Evolutionary conservation across 371 early-diverging fungal species (phyloP), one percentile per base, ranked within the genome.

Genomic region (Mucor racemosus): DNA sequence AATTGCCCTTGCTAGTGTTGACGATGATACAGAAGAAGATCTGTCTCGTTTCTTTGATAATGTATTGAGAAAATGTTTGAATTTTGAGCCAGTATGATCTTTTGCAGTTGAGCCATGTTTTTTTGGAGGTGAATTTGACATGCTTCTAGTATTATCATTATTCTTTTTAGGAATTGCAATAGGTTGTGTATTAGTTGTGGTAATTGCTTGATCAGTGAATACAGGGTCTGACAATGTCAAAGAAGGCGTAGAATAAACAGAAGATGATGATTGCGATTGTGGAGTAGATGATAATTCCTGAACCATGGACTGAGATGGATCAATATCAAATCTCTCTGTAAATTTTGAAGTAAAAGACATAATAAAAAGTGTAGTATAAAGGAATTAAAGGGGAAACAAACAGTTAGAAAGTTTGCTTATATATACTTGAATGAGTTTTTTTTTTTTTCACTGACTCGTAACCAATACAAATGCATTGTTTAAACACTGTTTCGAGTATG

Each of bases 281-380:
- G 62, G 42, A 36, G 41, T 39, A 42, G 53, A 13, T 33, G 56
- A 39, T 40, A 64, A 31, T 11, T 64, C 55, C 40, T 42, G 42
- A 17, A 62, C 11, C 7, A 40, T 53, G 19, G 63, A 21, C 17
- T 59, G 60, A 5, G 66, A 54, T 55, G 53, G 54, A 38, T 67
- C 67, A 17, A 67, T 60, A 56, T 67, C 61, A 59, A 67, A 67
- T 34, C 61, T 39, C 39, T 67, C 67, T 21, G 56, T 67, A 38
- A 67, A 67, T 61, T 67, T 67, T 19, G 67, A 67, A 15, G 41
- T 61, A 44, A 31, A 55, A 13, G 67, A 41, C 67, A 67, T 65
- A 15, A 4, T 60, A 5, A 19, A 38, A 11, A 38, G 11, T 38
- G 38, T 38, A 38, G 4, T 38, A 11, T 26, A 26, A 26, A 1